Percentiles rank a stretch among this genome's conserved stretches.
These are phyloP conservation scores for Leucocoprinus birnbaumii DNA, from an alignment of 768 basidiomycete species.

Conservation along the genomic window DNA sequence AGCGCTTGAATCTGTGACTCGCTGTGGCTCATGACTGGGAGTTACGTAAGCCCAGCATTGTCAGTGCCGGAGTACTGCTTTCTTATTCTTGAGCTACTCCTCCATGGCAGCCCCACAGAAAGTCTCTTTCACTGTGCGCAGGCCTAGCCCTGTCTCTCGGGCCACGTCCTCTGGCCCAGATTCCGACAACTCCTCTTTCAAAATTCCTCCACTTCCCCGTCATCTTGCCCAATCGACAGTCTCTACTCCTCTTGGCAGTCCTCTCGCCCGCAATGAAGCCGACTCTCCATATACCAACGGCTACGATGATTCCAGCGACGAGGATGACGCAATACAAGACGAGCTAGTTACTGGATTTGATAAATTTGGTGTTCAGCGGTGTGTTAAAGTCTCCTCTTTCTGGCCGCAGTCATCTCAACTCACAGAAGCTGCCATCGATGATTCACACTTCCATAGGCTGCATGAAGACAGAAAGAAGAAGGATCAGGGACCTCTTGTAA, in stretches of 20 bases:
- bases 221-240: conserved; percentile 38
- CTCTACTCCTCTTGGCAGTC: conserved; percentile 46
- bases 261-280: conserved; percentile 45
- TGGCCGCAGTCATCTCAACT: conserved; percentile 60
- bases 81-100: not conserved
- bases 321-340: conserved; percentile 53
- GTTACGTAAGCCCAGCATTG: not conserved
- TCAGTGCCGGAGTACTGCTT: not conserved
- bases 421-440: conserved; percentile 50
- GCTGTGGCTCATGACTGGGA: not conserved
- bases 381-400: conserved; percentile 41
- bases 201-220: conserved; percentile 57
- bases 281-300: conserved; percentile 17
- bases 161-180: conserved; percentile 62
- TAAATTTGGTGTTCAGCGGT: conserved; percentile 80
- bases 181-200: conserved; percentile 53
- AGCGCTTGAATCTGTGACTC: no score
- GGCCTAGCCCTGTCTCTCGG: conserved; percentile 70
- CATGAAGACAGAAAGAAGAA: conserved; percentile 41
- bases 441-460: conserved; percentile 30
- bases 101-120: conserved; percentile 25
- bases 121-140: conserved; percentile 83
- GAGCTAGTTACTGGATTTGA: conserved; percentile 74
- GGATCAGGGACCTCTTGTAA: conserved; percentile 69
- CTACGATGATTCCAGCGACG: conserved; percentile 51